phyloP scores from a whole-genome alignment of 2,329 filamentous ascomycete species.

The Cadophora luteo-olivacea region DNA sequence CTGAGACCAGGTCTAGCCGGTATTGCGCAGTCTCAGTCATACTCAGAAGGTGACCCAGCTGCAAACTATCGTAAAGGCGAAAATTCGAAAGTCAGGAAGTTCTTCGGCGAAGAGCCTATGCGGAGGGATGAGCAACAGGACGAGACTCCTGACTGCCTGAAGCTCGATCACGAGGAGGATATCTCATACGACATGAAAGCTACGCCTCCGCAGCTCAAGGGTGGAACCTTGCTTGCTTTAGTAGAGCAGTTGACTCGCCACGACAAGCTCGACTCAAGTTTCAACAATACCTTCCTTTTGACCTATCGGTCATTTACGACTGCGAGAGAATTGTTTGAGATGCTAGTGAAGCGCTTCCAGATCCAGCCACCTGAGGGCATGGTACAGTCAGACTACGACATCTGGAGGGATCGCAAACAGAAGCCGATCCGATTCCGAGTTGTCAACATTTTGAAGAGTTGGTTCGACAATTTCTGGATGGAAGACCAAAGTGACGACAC shows the following conservation, averaged over 20 bases:
- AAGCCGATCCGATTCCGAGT: constrained; percentile 95
- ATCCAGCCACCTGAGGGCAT: constrained; percentile 90
- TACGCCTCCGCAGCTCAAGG: constrained; percentile 79
- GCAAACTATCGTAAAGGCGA: constrained; percentile 64
- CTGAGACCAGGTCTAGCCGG: constrained; percentile 40
- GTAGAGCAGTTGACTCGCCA: constrained; percentile 96
- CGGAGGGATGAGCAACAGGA: constrained; percentile 51
- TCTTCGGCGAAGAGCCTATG: constrained; percentile 67
- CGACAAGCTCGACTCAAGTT: constrained; percentile 91
- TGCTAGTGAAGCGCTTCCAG: constrained; percentile 89
- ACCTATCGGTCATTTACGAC: constrained; percentile 96
- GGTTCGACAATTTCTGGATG: constrained; percentile 99
- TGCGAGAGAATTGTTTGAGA: constrained; percentile 88
- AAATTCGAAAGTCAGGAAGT: constrained; percentile 68
- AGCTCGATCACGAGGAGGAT: constrained; percentile 86
- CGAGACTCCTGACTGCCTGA: constrained; percentile 83
- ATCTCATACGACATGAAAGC: constrained; percentile 87
- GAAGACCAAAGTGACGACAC: constrained; percentile 87
- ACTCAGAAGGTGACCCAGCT: constrained; percentile 57
- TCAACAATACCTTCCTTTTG: constrained; percentile 97
- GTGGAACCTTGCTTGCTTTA: constrained; percentile 85
- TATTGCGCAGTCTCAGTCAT: constrained; percentile 61
- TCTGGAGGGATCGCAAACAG: constrained; percentile 93
- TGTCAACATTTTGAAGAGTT: constrained; percentile 96
- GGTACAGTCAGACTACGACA: constrained; percentile 75